Base-by-base conservation (phyloP, 495 filamentous ascomycete genomes). In the Xanthoparmelia taractica region DNA sequence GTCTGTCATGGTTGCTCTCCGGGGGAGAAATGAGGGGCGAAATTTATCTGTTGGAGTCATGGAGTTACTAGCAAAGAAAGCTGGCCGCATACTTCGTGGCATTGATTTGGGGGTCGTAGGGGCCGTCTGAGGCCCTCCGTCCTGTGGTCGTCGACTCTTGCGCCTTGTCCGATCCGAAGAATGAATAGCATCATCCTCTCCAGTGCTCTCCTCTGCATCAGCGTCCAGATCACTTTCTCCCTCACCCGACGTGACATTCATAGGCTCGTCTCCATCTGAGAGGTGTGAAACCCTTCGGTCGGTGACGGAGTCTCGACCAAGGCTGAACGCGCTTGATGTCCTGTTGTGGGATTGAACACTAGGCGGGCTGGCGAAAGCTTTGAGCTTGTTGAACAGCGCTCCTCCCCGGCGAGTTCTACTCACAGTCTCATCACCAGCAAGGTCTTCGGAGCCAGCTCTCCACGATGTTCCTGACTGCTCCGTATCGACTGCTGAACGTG, bases 121-220 rank as follows among this genome's bases (percentile, higher is more conserved):
- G 23, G 82, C 82, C 8, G 85, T 87, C 60, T 82, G 80, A 61
- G 78, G 71, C 10, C 75, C 78, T 63, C 74, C 76, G 31, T 78
- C 73, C 34, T 82, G 80, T 61, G 81, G 76, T 47, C 82, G 78
- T 65, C 80, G 84, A 68, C 77, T 84, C 70, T 78, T 77, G 78
- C 74, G 79, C 69, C 67, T 77, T 60, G 63, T 69, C 58, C 71
- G 73, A 60, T 67, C 74, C 7, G 69, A 68, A 48, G 77, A 71
- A 40, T 81, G 82, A 13, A 74, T 77, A 11, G 73, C 75, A 45
- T 75, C 67, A 27, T 68, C 71, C 63, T 86, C 84, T 56, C 81
- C 82, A 11, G 79, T 79, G 20, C 82, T 92, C 68, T 89, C 86
- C 69, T 91, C 88, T 13, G 86, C 88, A 73, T 92, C 88, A 7